phyloP scores from a whole-genome alignment of 805 yeast genomes.

The Brettanomyces sp. region DNA sequence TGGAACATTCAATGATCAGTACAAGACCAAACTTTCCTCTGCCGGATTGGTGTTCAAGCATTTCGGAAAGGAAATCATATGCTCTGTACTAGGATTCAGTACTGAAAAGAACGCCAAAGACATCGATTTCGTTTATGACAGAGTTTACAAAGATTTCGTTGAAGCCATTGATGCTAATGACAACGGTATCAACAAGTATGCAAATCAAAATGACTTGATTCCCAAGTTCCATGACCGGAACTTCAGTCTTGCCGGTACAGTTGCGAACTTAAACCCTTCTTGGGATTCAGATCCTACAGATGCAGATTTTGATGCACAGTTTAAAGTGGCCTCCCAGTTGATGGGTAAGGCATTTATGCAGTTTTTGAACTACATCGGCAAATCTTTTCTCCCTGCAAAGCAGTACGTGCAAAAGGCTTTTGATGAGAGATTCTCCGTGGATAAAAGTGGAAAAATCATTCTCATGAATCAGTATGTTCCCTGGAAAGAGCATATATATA shows the following conservation, averaged over 20 bases:
- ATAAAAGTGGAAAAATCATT: constrained; percentile 63
- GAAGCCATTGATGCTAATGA: constrained; percentile 95
- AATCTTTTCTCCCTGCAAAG: constrained; percentile 89
- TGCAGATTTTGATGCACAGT: constrained; percentile 55
- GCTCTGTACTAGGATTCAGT: constrained; percentile 37
- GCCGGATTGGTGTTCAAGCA: constrained; percentile 93
- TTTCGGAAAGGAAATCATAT: constrained; percentile 63
- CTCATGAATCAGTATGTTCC: constrained; percentile 74
- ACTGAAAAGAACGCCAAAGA: constrained; percentile 26
- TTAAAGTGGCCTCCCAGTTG: constrained; percentile 60
- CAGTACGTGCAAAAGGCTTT: constrained; percentile 66
- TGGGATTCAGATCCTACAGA: constrained; percentile 70
- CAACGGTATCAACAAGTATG: constrained; percentile 77
- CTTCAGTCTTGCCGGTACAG: constrained; percentile 69
- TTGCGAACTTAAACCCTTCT: constrained; percentile 72
- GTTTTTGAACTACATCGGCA: constrained; percentile 61
- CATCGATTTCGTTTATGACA: constrained; percentile 59
- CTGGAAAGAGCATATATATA: constrained; percentile 89
- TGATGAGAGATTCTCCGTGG: constrained; percentile 46
- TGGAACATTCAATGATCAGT: constrained; percentile 58
- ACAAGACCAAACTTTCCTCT: constrained; percentile 74
- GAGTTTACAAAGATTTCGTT: constrained; percentile 77
- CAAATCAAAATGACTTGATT: constrained; percentile 36
- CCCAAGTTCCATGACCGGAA: constrained; percentile 65
- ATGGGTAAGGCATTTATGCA: constrained; percentile 78